phyloP scores from a whole-genome alignment of 1,139 yeast species.

The Protomyces lactucae-debilis region DNA sequence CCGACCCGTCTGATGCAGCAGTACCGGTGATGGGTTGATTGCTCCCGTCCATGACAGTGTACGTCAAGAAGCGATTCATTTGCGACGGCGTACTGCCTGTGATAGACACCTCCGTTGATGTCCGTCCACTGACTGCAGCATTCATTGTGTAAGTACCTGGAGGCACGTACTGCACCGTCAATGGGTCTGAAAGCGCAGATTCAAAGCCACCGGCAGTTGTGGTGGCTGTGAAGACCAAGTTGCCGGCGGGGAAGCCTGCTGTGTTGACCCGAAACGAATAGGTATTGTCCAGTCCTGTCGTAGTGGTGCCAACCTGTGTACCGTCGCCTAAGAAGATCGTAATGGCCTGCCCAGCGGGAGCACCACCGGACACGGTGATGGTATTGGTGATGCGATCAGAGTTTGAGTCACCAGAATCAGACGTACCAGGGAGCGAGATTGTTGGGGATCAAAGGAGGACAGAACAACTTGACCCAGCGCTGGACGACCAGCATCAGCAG shows the following conservation, averaged over 20 bases:
- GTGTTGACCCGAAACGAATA: neutral
- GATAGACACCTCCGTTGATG: neutral
- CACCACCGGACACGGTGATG: neutral
- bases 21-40: neutral
- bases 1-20: neutral
- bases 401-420: neutral
- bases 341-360: neutral
- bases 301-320: neutral
- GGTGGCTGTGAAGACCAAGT: neutral
- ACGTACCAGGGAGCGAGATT: neutral
- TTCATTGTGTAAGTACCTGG: neutral
- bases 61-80: neutral
- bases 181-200: neutral
- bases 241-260: neutral
- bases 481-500: neutral
- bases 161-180: neutral
- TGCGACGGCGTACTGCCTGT: neutral
- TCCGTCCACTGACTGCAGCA: neutral
- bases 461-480: neutral
- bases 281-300: neutral
- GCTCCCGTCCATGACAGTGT: neutral
- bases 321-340: neutral
- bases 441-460: neutral
- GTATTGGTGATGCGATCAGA: neutral
- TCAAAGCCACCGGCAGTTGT: neutral